Evolutionary conservation across 768 basidiomycete species (phyloP), one percentile per base, ranked within the genome.

Genomic region (Mycena chlorophos): DNA sequence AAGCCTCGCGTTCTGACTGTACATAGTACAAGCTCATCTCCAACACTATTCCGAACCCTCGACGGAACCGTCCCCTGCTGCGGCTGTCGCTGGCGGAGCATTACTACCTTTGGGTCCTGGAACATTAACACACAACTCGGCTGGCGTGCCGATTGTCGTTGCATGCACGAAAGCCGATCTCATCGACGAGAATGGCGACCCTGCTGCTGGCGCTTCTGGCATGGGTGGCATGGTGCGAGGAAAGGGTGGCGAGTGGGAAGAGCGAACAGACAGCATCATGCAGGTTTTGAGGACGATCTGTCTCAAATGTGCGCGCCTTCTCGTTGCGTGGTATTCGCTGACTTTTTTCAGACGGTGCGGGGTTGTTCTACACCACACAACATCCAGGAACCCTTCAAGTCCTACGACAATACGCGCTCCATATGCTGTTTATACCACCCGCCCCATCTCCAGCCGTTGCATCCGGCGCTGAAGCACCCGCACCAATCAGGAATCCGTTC

Each of bases 201-300:
- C 86, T 53, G 84, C 81, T 17, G 85, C 85, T 4, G 92, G 92
- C 34, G 75, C 87, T 1, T 82, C 89, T 0, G 90, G 89, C 0
- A 92, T 93, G 86, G 89, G 91, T 22, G 87, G 87, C 14, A 90
- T 93, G 88, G 88, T 93, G 3, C 94, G 92, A 71, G 91, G 91
- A 3, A 94, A 93, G 68, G 91, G 92, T 1, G 88, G 85, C 10
- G 89, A 91, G 64, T 93, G 91, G 91, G 97, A 99, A 70, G 97
- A 99, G 70, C 78, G 88, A 64, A 95, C 94, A 38, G 97, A 99
- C 66, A 89, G 89, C 37, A 78, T 98, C 4, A 96, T 97, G 87
- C 96, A 98, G 66, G 85, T 91, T n/a, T 78, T 99, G 49, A 82
- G 97, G 34, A 91, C 93, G 0, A 84, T 98, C 51, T 96, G 93